Evolutionary conservation across 2,329 filamentous ascomycete genomes (phyloP).

Genomic region (Chrysoporthe cubensis): DNA sequence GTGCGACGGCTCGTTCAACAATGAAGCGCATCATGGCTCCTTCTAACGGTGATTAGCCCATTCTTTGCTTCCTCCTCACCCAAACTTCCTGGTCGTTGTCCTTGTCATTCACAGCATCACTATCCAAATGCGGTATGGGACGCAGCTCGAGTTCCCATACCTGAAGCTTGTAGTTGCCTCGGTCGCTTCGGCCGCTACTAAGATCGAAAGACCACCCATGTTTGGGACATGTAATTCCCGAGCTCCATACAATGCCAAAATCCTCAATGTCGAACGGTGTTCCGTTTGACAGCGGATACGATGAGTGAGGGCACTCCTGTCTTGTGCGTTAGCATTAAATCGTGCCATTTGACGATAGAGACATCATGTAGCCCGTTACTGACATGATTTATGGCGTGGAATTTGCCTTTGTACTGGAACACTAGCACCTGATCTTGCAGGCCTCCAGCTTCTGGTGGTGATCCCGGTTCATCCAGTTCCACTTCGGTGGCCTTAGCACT

Average conservation of each 20-base stretch:
- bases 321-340: background rate
- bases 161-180: conserved; percentile 27
- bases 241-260: conserved; percentile 27
- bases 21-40: too few species aligned
- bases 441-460: conserved; percentile 15
- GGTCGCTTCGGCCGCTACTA: conserved; percentile 21
- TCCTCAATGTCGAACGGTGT: conserved; percentile 29
- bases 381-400: conserved; percentile 26
- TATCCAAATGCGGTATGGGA: background rate
- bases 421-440: conserved; percentile 28
- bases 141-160: conserved; percentile 28
- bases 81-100: conserved; percentile 21
- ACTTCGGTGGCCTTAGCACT: conserved; percentile 22
- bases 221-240: conserved; percentile 27
- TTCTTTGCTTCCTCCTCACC: conserved; percentile 28
- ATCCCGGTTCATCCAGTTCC: conserved; percentile 9
- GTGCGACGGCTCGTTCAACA: background rate
- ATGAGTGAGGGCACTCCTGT: conserved; percentile 28
- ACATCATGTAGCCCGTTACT: background rate
- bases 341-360: background rate
- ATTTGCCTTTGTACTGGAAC: conserved; percentile 27
- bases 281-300: conserved; percentile 27
- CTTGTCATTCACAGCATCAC: background rate
- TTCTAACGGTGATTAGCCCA: conserved; percentile 6
- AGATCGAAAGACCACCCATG: conserved; percentile 29